phyloP scores from a whole-genome alignment of 2,329 filamentous ascomycete genomes.

The Thelonectria olida region DNA sequence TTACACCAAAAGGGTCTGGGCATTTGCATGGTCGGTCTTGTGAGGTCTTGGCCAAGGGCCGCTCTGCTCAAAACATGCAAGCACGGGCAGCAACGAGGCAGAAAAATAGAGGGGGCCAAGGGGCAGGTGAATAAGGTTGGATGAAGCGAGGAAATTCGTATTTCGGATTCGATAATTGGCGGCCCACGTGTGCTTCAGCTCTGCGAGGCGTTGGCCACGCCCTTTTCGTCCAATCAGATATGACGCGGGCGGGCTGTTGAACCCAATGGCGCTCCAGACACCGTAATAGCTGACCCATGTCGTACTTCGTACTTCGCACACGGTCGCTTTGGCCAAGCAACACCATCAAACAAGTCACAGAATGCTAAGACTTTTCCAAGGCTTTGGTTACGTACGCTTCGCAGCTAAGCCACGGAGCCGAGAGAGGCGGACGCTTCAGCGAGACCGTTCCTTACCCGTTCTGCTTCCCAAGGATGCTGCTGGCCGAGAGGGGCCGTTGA shows the following conservation, averaged over 20 bases:
- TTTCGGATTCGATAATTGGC: conserved; percentile 31
- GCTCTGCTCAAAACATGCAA: neutral
- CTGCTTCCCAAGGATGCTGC: too few species aligned
- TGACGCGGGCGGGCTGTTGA: neutral
- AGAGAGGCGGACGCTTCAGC: neutral
- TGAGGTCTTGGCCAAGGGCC: neutral
- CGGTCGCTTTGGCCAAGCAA: neutral
- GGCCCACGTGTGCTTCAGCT: conserved; percentile 25
- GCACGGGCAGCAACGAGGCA: neutral
- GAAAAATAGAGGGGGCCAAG: neutral
- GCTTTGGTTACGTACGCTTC: neutral
- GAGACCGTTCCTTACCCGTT: too few species aligned
- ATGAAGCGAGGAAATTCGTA: conserved; percentile 35
- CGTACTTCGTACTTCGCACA: neutral
- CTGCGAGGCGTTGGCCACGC: conserved; percentile 15
- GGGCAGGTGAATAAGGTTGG: conserved; percentile 20
- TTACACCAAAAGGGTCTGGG: neutral
- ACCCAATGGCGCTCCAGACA: neutral
- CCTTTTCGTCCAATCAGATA: conserved; percentile 13
- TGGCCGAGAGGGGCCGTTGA: too few species aligned
- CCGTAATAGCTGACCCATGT: neutral
- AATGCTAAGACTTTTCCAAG: neutral
- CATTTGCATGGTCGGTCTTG: neutral
- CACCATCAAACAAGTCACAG: neutral
- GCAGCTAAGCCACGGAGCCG: neutral